These are phyloP conservation scores for Geotrichum fermentans DNA, from an alignment of 1,139 yeast genomes.

Conservation along the genomic window DNA sequence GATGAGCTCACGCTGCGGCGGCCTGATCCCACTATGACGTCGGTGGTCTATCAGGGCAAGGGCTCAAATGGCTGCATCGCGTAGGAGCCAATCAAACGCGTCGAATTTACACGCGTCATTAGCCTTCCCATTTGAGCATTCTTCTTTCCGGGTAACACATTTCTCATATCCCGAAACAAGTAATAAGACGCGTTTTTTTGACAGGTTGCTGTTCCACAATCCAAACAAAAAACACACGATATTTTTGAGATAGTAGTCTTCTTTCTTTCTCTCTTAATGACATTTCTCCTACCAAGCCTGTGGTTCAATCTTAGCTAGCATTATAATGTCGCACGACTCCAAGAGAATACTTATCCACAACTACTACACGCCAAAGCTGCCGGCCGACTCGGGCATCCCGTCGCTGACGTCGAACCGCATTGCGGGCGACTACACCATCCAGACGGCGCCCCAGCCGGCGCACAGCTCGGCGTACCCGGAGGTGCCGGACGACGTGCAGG, in stretches of 20 bases:
- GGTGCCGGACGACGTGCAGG: conserved; percentile 30
- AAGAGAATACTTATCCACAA: conserved; percentile 11
- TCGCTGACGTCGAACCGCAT: conserved; percentile 6
- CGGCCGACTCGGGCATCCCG: conserved; percentile 8
- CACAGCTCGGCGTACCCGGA: conserved; percentile 22
- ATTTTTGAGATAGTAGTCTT: too few relatives aligned
- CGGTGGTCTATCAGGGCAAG: too few relatives aligned
- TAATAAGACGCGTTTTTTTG: neutral
- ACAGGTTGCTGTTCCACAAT: neutral
- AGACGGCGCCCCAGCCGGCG: neutral
- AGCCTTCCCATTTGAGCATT: neutral
- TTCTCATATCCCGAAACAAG: neutral
- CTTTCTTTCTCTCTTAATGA: neutral
- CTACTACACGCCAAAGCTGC: conserved; percentile 15
- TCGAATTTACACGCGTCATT: neutral
- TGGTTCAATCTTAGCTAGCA: too few relatives aligned
- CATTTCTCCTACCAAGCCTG: too few relatives aligned
- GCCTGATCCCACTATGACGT: too few relatives aligned
- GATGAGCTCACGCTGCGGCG: too few relatives aligned
- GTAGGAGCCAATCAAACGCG: conserved; percentile 1
- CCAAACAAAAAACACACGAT: too few relatives aligned
- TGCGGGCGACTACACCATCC: conserved; percentile 7
- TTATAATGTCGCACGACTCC: conserved; percentile 16
- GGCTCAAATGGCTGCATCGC: too few relatives aligned
- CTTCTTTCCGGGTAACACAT: neutral